Percentiles rank a stretch among this genome's conserved stretches.
phyloP scores from a whole-genome alignment of 805 yeast genomes.

The Starmerella scarabaei region DNA sequence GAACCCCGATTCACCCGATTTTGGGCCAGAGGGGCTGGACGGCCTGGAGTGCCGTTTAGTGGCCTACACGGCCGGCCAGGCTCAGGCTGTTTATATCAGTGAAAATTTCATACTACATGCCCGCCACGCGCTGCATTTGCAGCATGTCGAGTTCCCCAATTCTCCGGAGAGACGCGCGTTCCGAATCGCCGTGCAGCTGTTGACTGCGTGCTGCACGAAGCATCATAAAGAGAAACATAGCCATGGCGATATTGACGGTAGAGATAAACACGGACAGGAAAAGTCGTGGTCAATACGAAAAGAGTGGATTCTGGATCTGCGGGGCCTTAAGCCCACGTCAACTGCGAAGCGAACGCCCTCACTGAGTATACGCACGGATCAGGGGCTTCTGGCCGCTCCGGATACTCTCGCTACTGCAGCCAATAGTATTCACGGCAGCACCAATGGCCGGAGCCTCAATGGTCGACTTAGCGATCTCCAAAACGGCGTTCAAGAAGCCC shows the following conservation, averaged over 20 bases:
- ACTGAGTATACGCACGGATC: neutral
- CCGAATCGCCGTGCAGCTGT: constrained; percentile 11
- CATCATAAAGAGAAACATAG: neutral
- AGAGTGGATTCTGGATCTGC: constrained; percentile 12
- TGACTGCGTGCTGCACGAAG: neutral
- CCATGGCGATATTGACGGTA: too few relatives aligned
- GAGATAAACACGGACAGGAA: too few relatives aligned
- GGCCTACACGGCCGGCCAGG: constrained; percentile 12
- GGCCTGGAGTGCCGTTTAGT: constrained; percentile 8
- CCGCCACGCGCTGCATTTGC: neutral
- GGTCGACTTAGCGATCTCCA: neutral
- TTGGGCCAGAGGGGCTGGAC: neutral
- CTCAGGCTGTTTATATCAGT: constrained; percentile 16
- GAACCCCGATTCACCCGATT: neutral
- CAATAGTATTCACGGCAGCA: neutral
- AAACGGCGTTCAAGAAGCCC: too few relatives aligned
- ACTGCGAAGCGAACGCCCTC: neutral
- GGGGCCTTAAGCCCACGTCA: constrained; percentile 3
- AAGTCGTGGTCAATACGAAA: constrained; percentile 6
- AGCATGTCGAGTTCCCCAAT: constrained; percentile 4
- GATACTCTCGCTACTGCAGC: neutral
- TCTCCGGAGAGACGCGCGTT: constrained; percentile 4
- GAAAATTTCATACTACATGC: constrained; percentile 3
- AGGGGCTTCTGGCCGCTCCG: constrained; percentile 1
- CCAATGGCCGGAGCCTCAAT: neutral